Base-by-base conservation (phyloP, 371 early-diverging fungal genomes). In the Scutellospora calospora region DNA sequence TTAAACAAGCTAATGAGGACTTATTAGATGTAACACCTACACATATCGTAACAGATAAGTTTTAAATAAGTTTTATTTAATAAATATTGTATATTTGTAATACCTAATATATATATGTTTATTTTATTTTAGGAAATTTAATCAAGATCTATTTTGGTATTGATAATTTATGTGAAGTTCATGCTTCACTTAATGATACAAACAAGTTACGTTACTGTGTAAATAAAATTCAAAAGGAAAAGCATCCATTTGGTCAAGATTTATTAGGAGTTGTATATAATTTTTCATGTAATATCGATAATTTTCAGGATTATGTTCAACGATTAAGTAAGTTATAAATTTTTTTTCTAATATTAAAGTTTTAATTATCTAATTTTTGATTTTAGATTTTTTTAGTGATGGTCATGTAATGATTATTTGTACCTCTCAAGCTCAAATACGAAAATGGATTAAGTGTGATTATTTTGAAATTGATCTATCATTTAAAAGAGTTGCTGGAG, bases 391-490 rank as follows among this genome's bases (percentile, higher is more conserved):
- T 41, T 41, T 41, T 41, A 41, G 8, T 41, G 41, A 41, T 41
- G 41, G 41, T 1, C 41, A 41, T 41, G 18, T 55, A 55, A 55
- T 55, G 55, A 55, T 55, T 55, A 55, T 20, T 55, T 55, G 55
- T 55, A 11, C 55, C 5, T 2, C 55, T 11, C 55, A 16, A 55
- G 18, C 3, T n/a, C 55, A 55, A 55, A n/a, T 55, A 11, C 18
- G 16, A n/a, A 22, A 55, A 18, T 55, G 22, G 63, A 12, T 29
- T 16, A 31, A 66, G 38, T 66, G 16, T 35, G 8, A 66, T 20
- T 66, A 66, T 66, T 66, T 66, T 41, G 18, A 66, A 66, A 38
- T 66, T 38, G 38, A 66, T 66, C 8, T 66, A 3, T 66, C 66
- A 25, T 66, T 66, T 38, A 66, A 66, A 38, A 18, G 38, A n/a